Percentiles rank a stretch among this genome's conserved stretches.
phyloP scores from a whole-genome alignment of 805 yeast species.

The Wickerhamomyces queroliae region DNA sequence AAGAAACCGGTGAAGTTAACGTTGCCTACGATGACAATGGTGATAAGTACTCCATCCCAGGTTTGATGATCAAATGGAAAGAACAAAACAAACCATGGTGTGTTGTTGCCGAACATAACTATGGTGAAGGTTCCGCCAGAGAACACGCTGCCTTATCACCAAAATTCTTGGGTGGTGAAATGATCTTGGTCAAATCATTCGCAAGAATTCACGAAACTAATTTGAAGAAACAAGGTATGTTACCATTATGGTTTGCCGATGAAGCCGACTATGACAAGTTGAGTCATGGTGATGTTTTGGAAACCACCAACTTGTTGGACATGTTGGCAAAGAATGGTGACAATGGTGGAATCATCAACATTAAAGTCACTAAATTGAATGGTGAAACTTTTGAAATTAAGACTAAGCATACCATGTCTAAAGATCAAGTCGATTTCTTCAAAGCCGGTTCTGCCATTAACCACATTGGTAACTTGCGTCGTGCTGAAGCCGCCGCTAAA shows the following conservation, averaged over 20 bases:
- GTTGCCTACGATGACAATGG: slow-evolving; percentile 85
- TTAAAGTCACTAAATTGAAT: slow-evolving; percentile 67
- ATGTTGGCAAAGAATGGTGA: slow-evolving; percentile 78
- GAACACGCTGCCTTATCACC: slow-evolving; percentile 98
- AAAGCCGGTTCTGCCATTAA: slow-evolving; percentile 97
- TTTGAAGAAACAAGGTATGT: slow-evolving; percentile 95
- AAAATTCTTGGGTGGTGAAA: slow-evolving; percentile 85
- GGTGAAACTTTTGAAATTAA: slow-evolving; percentile 68
- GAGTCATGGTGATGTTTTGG: slow-evolving; percentile 69
- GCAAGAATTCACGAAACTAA: slow-evolving; percentile 99
- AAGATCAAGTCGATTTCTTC: slow-evolving; percentile 93
- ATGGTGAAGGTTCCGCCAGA: slow-evolving; percentile 99
- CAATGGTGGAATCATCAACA: slow-evolving; percentile 74
- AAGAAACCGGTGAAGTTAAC: slow-evolving; percentile 95
- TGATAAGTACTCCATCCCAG: slow-evolving; percentile 77
- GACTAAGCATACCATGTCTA: slow-evolving; percentile 94
- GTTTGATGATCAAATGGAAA: slow-evolving; percentile 94
- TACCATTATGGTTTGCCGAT: slow-evolving; percentile 88
- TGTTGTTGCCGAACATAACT: slow-evolving; percentile 95
- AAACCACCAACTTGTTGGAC: slow-evolving; percentile 68
- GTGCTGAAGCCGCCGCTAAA: slow-evolving; percentile 22
- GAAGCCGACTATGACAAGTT: slow-evolving; percentile 85
- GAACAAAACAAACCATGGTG: slow-evolving; percentile 80
- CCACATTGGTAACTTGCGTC: slow-evolving; percentile 64
- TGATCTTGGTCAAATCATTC: slow-evolving; percentile 87